Evolutionary conservation across 2,329 filamentous ascomycete species (phyloP), one percentile per base, ranked within the genome.

Genomic region (Xylaria digitata): DNA sequence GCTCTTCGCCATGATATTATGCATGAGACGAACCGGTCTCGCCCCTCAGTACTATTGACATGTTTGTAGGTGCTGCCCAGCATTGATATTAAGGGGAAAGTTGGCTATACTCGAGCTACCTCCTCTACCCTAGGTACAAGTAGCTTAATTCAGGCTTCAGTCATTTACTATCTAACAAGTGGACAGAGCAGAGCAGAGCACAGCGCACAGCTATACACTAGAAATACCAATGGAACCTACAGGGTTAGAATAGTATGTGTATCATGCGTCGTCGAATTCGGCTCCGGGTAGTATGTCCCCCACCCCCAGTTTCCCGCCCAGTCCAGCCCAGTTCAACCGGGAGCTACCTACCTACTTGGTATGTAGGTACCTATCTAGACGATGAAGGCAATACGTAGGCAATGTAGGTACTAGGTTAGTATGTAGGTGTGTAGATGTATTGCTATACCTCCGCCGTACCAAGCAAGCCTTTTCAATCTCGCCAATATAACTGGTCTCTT

Each of bases 241-340:
- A 48, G 1, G 23, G 19, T 5, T 37, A 37, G 11, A 37, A 13
- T 43, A 43, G 37, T 43, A 6, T 19, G 42, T 11, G 17, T n/a
- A 55, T 23, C 5, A 23, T 55, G 42, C 34, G 11, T 54, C 26
- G 53, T 48, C 19, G 30, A 59, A 17, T 21, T 46, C 42, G 54
- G 54, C 23, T 57, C 54, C 40, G 50, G 54, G 26, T 57, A 34
- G 42, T 15, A 45, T 23, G 40, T 30, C 42, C 54, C 54, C 40
- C 40, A 23, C 8, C 40, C 42, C 54, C 54, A 26, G 37, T 55
- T 55, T 40, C 52, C 34, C 23, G 42, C 49, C 59, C 54, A 55
- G 52, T 48, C 42, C 23, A 55, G 52, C 53, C 42, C 23, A 46
- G 53, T 45, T 49, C 54, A 54, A 62, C 40, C 59, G 48, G 45